Percentiles rank a stretch among this genome's conserved stretches.
These are phyloP conservation scores for Alternaria angustiovoidea DNA, from an alignment of 2,329 filamentous ascomycete species.

Conservation along the genomic window DNA sequence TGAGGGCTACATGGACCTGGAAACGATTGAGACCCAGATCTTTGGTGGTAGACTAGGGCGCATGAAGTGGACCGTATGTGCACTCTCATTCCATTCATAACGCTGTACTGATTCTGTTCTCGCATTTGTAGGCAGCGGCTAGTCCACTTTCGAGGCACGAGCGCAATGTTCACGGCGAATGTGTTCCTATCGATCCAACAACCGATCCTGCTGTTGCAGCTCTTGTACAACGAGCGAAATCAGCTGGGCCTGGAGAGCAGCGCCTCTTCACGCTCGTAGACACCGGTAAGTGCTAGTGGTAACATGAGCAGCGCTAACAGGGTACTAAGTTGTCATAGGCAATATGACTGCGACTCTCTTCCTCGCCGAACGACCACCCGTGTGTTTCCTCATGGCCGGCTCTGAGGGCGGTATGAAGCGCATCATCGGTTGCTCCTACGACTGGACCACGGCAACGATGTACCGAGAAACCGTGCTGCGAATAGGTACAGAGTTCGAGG, in stretches of 20 bases:
- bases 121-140: conserved; percentile 12
- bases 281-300: conserved; percentile 40
- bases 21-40: conserved; percentile 50
- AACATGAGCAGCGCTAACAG: no score
- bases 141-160: conserved; percentile 47
- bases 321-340: conserved; percentile 28
- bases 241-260: conserved; percentile 35
- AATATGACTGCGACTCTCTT: conserved; percentile 57
- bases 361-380: conserved; percentile 51
- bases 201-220: conserved; percentile 28
- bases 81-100: not conserved
- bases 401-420: conserved; percentile 58
- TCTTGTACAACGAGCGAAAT: conserved; percentile 33
- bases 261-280: conserved; percentile 38
- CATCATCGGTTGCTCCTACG: conserved; percentile 57
- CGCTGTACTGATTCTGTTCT: not conserved
- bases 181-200: conserved; percentile 45
- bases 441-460: conserved; percentile 53
- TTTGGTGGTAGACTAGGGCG: conserved; percentile 50
- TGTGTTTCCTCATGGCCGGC: conserved; percentile 55
- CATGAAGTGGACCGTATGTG: conserved; percentile 48
- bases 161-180: conserved; percentile 38
- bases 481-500: conserved; percentile 51
- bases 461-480: conserved; percentile 57
- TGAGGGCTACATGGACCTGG: conserved; percentile 53